Base-by-base conservation (phyloP, 2,329 filamentous ascomycete species). In the Colletotrichum tamarilloi region DNA sequence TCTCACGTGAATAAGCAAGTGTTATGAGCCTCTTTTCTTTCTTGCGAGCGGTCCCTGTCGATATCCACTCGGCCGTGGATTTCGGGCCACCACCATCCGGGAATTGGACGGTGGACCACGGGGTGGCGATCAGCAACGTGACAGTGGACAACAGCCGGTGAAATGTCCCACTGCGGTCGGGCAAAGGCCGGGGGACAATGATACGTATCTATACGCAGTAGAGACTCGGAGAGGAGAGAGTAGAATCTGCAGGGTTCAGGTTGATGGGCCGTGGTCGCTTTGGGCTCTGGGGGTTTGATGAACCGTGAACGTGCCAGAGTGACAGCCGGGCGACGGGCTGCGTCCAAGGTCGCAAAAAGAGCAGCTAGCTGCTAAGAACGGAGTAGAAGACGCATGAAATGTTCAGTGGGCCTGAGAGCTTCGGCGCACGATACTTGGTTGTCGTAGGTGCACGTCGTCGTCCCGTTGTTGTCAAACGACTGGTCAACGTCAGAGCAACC, bases 51-150 rank as follows among this genome's bases (percentile, higher is more conserved):
- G 16, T 49, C 42, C 67, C 71, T 62, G 71, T 42, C 53, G 42
- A 38, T 30, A 55, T 19, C 70, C 67, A 71, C 67, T 62, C 56
- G 60, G 67, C 67, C 67, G 56, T 71, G 67, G 67, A 62, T 22
- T 71, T 42, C 67, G 62, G 67, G 62, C 62, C 67, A 71, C 49
- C 19, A 19, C 56, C 35, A 71, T 66, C 62, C 71, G 71, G 60
- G 46, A 58, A 52, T 65, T 66, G 56, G 62, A 32, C 26, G 24
- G 71, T 73, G 67, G 71, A 38, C 42, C 62, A 73, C 71, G 71
- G 71, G 67, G 71, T 73, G 62, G 67, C 71, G 71, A 73, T 73
- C 71, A 62, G 42, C 67, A 71, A 62, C 56, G 67, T 62, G 62
- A 71, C 71, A 70, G 55, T 65, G 55, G 26, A 53, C 53, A 16